Conservation (phyloP, 2,329 filamentous ascomycete species). For the Drechslerella dactyloides region DNA sequence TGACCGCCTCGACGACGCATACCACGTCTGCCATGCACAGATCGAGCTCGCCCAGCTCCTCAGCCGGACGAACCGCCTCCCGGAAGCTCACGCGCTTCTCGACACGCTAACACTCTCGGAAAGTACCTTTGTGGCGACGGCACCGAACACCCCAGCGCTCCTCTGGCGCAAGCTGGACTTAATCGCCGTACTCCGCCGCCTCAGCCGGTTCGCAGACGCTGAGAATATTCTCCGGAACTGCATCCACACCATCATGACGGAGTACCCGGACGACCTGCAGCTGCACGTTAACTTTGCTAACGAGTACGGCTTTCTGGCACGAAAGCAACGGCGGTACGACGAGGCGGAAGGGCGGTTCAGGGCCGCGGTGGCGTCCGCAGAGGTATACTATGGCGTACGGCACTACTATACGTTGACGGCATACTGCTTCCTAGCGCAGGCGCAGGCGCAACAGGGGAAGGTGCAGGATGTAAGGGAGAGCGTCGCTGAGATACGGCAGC, state of each 20-base stretch:
- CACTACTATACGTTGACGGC: slow-evolving; percentile 1
- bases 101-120: not conserved
- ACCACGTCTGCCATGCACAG: slow-evolving; percentile 2
- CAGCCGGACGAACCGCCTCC: slow-evolving; percentile 1
- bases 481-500: not conserved
- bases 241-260: slow-evolving; percentile 3
- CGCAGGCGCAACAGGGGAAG: slow-evolving; percentile 3
- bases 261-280: slow-evolving; percentile 3
- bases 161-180: slow-evolving; percentile 1
- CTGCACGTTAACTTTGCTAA: slow-evolving; percentile 3
- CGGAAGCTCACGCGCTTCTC: slow-evolving; percentile 2
- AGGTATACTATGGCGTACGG: not conserved
- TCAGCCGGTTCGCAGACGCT: not conserved
- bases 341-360: not conserved
- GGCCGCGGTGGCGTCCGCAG: not conserved
- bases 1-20: not conserved
- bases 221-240: not conserved
- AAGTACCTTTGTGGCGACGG: not conserved
- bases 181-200: slow-evolving; percentile 3
- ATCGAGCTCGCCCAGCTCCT: slow-evolving; percentile 6
- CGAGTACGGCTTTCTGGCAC: slow-evolving; percentile 5
- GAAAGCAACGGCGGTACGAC: not conserved
- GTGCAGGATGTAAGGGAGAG: not conserved
- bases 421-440: slow-evolving; percentile 1
- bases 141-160: not conserved